These are phyloP conservation scores for Phytophthora crassamura DNA, from an alignment of 352 stramenopile genomes.

Conservation along the genomic window DNA sequence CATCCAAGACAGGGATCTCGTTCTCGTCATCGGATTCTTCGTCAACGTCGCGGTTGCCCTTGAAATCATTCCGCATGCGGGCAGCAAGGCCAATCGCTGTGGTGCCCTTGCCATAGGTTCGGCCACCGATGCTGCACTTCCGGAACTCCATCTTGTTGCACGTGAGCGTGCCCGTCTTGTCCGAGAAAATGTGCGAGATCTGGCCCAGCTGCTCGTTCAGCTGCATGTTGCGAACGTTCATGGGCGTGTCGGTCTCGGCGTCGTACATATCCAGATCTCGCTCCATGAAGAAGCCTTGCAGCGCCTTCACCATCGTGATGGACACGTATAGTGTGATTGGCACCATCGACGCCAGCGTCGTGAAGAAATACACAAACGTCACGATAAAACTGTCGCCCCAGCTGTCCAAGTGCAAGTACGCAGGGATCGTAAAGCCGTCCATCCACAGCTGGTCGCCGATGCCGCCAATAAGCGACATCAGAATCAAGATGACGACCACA, in stretches of 20 bases:
- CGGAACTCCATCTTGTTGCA: conserved; percentile 93
- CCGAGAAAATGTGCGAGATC: conserved; percentile 98
- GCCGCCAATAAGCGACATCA: conserved; percentile 78
- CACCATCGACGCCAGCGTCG: conserved; percentile 84
- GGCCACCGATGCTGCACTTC: conserved; percentile 85
- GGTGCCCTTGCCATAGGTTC: conserved; percentile 85
- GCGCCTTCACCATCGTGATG: conserved; percentile 89
- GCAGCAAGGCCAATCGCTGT: conserved; percentile 83
- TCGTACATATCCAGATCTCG: conserved; percentile 89
- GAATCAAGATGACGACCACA: conserved; percentile 70
- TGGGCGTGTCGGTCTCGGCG: conserved; percentile 62
- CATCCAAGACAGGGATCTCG: conserved; percentile 40
- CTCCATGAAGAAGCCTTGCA: conserved; percentile 91
- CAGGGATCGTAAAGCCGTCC: conserved; percentile 40
- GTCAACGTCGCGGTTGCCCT: conserved; percentile 48
- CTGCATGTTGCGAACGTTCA: conserved; percentile 88
- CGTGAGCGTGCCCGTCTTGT: conserved; percentile 89
- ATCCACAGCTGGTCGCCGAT: conserved; percentile 69
- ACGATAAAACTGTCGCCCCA: conserved; percentile 53
- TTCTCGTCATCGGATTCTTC: conserved; percentile 50
- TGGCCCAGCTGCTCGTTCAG: conserved; percentile 89
- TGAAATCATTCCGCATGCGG: conserved; percentile 69
- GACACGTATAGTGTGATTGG: conserved; percentile 91
- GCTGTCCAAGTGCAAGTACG: conserved; percentile 46
- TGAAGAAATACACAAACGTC: conserved; percentile 89